These are phyloP conservation scores for Mycena galericulata DNA, from an alignment of 768 basidiomycete genomes.

Conservation along the genomic window DNA sequence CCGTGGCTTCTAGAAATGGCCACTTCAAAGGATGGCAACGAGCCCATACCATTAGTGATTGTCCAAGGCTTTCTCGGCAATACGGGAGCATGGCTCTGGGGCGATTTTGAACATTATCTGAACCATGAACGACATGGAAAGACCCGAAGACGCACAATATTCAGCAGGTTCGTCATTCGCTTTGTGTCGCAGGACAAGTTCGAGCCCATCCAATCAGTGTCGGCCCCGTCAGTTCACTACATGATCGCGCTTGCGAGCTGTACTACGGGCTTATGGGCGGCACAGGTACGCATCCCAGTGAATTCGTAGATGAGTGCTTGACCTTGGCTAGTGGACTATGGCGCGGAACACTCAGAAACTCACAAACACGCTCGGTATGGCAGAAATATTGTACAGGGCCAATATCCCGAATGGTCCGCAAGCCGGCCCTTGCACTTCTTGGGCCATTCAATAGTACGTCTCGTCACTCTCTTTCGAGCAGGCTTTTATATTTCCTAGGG, in stretches of 20 bases:
- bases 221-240: conserved; percentile 64
- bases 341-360: conserved; percentile 52
- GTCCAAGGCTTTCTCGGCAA: conserved; percentile 62
- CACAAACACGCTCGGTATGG: conserved; percentile 58
- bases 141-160: conserved; percentile 38
- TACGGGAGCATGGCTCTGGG: conserved; percentile 53
- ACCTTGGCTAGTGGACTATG: conserved; percentile 58
- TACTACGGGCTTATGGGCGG: conserved; percentile 61
- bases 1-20: too few relatives aligned
- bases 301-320: not conserved
- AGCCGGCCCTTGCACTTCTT: conserved; percentile 59
- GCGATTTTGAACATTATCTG: conserved; percentile 50
- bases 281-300: conserved; percentile 44
- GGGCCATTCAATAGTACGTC: conserved; percentile 60
- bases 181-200: not conserved
- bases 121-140: conserved; percentile 33
- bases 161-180: conserved; percentile 34
- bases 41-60: conserved; percentile 53
- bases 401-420: conserved; percentile 61
- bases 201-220: conserved; percentile 45
- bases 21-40: not conserved
- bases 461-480: not conserved
- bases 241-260: conserved; percentile 65
- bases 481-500: conserved; percentile 47
- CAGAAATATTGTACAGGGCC: conserved; percentile 49